Base-by-base conservation (phyloP, 768 basidiomycete genomes). In the Amanita phalloides region DNA sequence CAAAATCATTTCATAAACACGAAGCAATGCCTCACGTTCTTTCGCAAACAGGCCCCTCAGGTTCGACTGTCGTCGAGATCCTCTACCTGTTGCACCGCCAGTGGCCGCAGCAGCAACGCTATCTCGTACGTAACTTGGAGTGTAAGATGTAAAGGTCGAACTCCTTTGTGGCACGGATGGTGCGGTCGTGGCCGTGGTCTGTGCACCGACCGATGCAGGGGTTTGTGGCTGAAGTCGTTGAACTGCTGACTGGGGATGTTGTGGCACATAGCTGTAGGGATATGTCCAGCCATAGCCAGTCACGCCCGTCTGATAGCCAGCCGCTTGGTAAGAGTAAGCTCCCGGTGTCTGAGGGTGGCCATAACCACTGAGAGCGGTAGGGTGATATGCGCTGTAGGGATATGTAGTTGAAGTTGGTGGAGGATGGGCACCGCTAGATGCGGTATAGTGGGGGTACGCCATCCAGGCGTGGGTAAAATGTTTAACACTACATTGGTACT, bases 271-370 rank as follows among this genome's bases (percentile, higher is more conserved):
- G 58, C 73, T 71, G 60, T 85, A 86, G 21, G 79, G 72, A 63
- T 85, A 86, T 1, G 82, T 76, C 84, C 85, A 86, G 26, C 79
- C 81, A 62, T 86, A 86, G 49, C 83, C 74, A 13, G 82, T 79
- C 39, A 85, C 79, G 11, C 81, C 82, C 11, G 84, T 74, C 53
- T 81, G 75, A 56, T 85, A 84, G 20, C 71, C 71, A 23, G 78
- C 61, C 13, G 75, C 58, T 39, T 69, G 69, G 54, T 76, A 76
- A 13, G 73, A 66, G 60, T 80, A 81, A 30, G 74, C 68, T 37
- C 78, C 75, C 23, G 78, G 70, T 17, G 71, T 70, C 55, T 66
- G 65, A 10, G 67, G 62, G 49, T 69, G 67, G 13, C 61, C 65
- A 57, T 80, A 81, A 32, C 72, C 64, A 8, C 43, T 45, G 9